A percentile compares a stretch with the other conserved stretches of the same genome.
phyloP scores from a whole-genome alignment of 768 basidiomycete species.

The Mycena kentingensis region DNA sequence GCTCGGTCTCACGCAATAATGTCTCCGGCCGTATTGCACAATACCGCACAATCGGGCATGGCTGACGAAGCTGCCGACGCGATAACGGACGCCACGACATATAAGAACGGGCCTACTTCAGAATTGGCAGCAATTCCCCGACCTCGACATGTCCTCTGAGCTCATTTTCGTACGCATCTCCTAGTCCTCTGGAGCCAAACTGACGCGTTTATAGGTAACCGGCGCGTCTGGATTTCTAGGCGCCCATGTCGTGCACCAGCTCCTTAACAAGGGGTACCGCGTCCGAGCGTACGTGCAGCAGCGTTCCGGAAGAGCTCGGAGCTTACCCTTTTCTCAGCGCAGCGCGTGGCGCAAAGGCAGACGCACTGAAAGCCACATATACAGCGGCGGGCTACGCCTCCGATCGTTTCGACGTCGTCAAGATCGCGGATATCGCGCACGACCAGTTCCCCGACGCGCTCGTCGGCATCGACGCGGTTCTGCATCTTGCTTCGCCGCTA shows the following conservation, averaged over 20 bases:
- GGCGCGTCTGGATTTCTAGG: slow-evolving; percentile 32
- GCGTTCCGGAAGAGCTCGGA: neutral
- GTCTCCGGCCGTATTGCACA: too few relatives aligned
- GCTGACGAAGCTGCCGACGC: too few relatives aligned
- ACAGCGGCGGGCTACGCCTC: slow-evolving; percentile 12
- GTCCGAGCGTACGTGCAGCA: slow-evolving; percentile 26
- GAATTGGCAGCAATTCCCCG: too few relatives aligned
- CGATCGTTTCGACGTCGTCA: slow-evolving; percentile 24
- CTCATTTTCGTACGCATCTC: too few relatives aligned
- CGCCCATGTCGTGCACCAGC: slow-evolving; percentile 26
- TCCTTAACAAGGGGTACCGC: slow-evolving; percentile 25
- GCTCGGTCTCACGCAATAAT: too few relatives aligned
- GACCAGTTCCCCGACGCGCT: slow-evolving; percentile 46
- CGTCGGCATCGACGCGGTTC: slow-evolving; percentile 46
- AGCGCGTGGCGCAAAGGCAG: slow-evolving; percentile 25
- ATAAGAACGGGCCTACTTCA: too few relatives aligned
- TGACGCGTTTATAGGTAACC: too few relatives aligned
- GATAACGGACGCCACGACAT: too few relatives aligned
- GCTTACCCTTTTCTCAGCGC: slow-evolving; percentile 19
- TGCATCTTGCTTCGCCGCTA: slow-evolving; percentile 40
- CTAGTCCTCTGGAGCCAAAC: too few relatives aligned
- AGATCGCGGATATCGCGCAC: slow-evolving; percentile 26
- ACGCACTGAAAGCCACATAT: slow-evolving; percentile 12
- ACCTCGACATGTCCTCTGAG: too few relatives aligned
- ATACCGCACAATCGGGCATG: too few relatives aligned